A percentile compares a stretch with the other conserved stretches of the same genome.
Conservation (phyloP, 2,329 filamentous ascomycete species). For the Colletotrichum spaethianum region DNA sequence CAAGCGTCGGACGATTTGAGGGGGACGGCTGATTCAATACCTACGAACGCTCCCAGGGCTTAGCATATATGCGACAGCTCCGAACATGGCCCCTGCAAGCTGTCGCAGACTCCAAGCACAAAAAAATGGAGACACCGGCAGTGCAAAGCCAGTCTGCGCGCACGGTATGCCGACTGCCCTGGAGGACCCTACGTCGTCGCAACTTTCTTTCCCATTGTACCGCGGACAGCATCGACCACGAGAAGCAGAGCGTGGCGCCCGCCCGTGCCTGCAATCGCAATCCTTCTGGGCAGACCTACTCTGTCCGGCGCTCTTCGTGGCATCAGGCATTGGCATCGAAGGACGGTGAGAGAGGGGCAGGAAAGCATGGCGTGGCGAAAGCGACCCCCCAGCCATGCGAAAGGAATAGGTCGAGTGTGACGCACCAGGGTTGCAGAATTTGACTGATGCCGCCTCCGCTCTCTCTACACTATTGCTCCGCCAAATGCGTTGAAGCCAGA, state of each 20-base stretch:
- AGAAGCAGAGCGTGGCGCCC: not conserved
- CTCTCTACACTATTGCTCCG: slow-evolving; percentile 15
- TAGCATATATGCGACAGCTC: slow-evolving; percentile 34
- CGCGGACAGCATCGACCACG: slow-evolving; percentile 23
- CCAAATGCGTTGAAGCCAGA: slow-evolving; percentile 38
- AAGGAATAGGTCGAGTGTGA: slow-evolving; percentile 36
- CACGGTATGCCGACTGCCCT: slow-evolving; percentile 31
- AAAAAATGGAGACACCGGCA: slow-evolving; percentile 31
- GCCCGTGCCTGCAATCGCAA: slow-evolving; percentile 6
- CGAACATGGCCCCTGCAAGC: slow-evolving; percentile 31
- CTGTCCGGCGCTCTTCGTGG: not conserved
- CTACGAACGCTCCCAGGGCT: slow-evolving; percentile 29
- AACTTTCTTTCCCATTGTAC: slow-evolving; percentile 27
- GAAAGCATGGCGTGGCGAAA: slow-evolving; percentile 35
- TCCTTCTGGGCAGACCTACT: not conserved
- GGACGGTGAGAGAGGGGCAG: slow-evolving; percentile 20
- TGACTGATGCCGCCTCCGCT: slow-evolving; percentile 33
- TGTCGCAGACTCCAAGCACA: slow-evolving; percentile 37
- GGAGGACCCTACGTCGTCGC: slow-evolving; percentile 37
- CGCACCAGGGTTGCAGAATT: slow-evolving; percentile 42
- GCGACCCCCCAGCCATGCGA: slow-evolving; percentile 36
- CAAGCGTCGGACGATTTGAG: slow-evolving; percentile 4
- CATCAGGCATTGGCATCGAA: not conserved
- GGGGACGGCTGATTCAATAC: not conserved
- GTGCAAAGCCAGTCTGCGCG: slow-evolving; percentile 36